phyloP scores from a whole-genome alignment of 1,284 basidiomycete species.

The Erythrobasidium hasegawianum region DNA sequence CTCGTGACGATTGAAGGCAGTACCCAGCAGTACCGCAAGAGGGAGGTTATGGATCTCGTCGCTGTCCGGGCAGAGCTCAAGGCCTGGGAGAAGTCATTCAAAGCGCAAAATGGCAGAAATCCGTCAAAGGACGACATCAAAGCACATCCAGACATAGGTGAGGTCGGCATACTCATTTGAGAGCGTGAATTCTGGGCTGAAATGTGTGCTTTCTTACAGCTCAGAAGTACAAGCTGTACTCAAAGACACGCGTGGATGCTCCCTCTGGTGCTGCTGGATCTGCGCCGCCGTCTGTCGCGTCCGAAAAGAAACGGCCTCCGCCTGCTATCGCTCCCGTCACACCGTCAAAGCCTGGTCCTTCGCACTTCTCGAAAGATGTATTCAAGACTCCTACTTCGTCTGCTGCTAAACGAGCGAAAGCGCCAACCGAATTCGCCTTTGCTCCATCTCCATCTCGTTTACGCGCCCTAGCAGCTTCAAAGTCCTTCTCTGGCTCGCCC shows the following conservation, averaged over 20 bases:
- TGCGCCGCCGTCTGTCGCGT: constrained; percentile 1
- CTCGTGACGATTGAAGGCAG: too few species aligned
- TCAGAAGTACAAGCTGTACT: constrained; percentile 75
- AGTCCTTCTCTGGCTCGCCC: constrained; percentile 32
- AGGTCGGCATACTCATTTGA: constrained; percentile 47
- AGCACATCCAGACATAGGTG: constrained; percentile 65
- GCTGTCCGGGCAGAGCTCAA: constrained; percentile 70
- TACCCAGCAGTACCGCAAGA: too few species aligned
- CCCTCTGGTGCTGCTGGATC: too few species aligned
- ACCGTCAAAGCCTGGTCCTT: constrained; percentile 10
- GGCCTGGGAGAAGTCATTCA: constrained; percentile 74
- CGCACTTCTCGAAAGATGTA: background rate
- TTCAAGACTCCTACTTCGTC: background rate
- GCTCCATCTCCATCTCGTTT: constrained; percentile 34
- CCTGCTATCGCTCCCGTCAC: constrained; percentile 3
- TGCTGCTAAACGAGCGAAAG: background rate
- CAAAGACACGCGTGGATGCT: constrained; percentile 52
- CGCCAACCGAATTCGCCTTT: constrained; percentile 26
- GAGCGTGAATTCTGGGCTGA: constrained; percentile 18
- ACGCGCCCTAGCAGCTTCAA: constrained; percentile 22
- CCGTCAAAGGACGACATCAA: constrained; percentile 76
- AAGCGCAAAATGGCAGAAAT: constrained; percentile 58
- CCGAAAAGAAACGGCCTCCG: constrained; percentile 1
- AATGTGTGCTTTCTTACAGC: constrained; percentile 54
- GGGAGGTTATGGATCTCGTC: constrained; percentile 42